Percentiles rank a stretch among this genome's conserved stretches.
Evolutionary conservation across 208 protist species (phyloP).

Genomic region (Herpetomonas tarakana): DNA sequence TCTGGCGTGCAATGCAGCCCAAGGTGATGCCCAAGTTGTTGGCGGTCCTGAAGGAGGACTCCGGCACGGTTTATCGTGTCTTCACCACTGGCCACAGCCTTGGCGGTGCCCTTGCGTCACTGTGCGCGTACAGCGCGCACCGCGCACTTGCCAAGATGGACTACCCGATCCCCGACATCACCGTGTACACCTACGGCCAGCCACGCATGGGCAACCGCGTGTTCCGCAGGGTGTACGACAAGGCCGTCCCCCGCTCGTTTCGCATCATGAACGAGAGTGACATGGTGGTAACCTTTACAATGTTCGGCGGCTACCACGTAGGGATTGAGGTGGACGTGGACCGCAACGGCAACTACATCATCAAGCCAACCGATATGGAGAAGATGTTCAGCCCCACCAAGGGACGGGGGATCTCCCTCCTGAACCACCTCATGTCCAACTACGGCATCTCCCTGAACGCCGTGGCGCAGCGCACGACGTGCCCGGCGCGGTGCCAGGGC

Average conservation of each 20-base stretch:
- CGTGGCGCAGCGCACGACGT: conserved; percentile 42
- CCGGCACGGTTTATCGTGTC: conserved; percentile 60
- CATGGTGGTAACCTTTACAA: conserved; percentile 53
- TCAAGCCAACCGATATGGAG: conserved; percentile 88
- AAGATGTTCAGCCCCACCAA: conserved; percentile 71
- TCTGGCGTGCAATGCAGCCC: conserved; percentile 74
- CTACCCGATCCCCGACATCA: conserved; percentile 74
- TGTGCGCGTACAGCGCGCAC: conserved; percentile 83
- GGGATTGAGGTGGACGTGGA: conserved; percentile 88
- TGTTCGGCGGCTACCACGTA: conserved; percentile 73
- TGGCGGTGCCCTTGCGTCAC: conserved; percentile 81
- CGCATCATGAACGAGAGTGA: conserved; percentile 90
- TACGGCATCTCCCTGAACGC: conserved; percentile 72
- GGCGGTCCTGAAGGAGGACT: conserved; percentile 30
- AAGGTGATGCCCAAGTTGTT: conserved; percentile 46
- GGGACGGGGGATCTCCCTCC: conserved; percentile 52
- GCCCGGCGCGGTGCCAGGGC: conserved; percentile 26
- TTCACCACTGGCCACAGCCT: conserved; percentile 88
- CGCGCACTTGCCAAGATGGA: conserved; percentile 35
- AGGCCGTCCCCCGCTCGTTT: conserved; percentile 78
- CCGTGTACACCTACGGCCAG: conserved; percentile 90
- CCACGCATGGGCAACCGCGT: conserved; percentile 79
- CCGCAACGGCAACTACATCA: conserved; percentile 87
- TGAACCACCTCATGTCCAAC: conserved; percentile 71
- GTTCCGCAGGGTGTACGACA: conserved; percentile 76